These are phyloP conservation scores for Acer negundo DNA, from an alignment of 345 rosid genomes.

Conservation along the genomic window DNA sequence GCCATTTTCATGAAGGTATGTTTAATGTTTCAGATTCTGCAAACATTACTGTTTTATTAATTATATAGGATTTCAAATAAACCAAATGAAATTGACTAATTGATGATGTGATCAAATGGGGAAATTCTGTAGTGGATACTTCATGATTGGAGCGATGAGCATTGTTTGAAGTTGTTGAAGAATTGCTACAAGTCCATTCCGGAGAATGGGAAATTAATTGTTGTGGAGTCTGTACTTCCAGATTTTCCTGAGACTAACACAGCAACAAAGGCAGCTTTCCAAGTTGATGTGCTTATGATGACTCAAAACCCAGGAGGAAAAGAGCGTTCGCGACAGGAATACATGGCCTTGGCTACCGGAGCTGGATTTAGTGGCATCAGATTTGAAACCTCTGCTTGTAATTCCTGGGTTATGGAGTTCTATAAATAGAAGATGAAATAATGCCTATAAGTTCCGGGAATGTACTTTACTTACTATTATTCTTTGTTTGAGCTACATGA, in stretches of 20 bases:
- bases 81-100: not conserved
- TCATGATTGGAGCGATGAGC: slow-evolving; percentile 62
- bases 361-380: slow-evolving; percentile 35
- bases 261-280: slow-evolving; percentile 8
- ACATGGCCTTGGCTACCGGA: slow-evolving; percentile 22
- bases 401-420: slow-evolving; percentile 41
- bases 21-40: not conserved
- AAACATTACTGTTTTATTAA: no score
- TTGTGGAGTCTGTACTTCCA: slow-evolving; percentile 25
- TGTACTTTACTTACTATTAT: no score
- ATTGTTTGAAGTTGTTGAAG: slow-evolving; percentile 27
- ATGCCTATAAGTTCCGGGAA: no score
- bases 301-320: slow-evolving; percentile 40
- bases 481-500: no score
- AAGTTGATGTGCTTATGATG: slow-evolving; percentile 32
- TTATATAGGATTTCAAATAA: not conserved
- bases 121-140: slow-evolving; percentile 40
- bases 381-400: slow-evolving; percentile 12
- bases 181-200: slow-evolving; percentile 28
- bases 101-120: not conserved
- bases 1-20: slow-evolving; percentile 37
- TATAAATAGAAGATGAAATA: slow-evolving; percentile 15
- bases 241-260: not conserved
- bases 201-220: slow-evolving; percentile 29
- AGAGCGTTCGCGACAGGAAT: slow-evolving; percentile 33